Evolutionary conservation across 148 eudicot species (phyloP), one percentile per base, ranked within the genome.

Genomic region (Cornus suecica): DNA sequence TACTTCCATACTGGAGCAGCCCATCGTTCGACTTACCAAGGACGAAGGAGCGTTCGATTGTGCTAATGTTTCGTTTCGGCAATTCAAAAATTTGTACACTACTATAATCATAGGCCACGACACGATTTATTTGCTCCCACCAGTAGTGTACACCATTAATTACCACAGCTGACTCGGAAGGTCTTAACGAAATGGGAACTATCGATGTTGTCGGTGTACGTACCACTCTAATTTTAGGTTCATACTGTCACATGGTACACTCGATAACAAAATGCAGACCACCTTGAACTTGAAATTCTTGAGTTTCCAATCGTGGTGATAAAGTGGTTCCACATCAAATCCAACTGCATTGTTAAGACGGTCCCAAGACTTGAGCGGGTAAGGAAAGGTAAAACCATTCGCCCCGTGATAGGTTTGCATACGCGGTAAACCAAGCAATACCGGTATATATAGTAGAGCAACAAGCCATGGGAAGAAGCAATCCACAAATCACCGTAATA

Each of bases 401-500:
- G n/a, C 67, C 23, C 15, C 29, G 31, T 65, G 67, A 65, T 31
- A 65, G 34, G 67, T 27, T 65, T 65, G 29, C 18, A 10, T 27
- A 65, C 15, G 3, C 67, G 32, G 68, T 65, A 65, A 27, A n/a
- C 20, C 68, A 14, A 27, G 20, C 11, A 27, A 65, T 6, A 3
- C 1, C 28, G 20, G 29, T 28, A n/a, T n/a, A n/a, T 27, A 65
- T 28, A 31, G 68, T 27, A 25, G 68, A 65, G 68, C 68, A 65
- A 27, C 31, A 65, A 65, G 68, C 68, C 37, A 28, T 65, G 27
- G 68, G 68, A 65, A 65, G 68, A 65, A 65, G n/a, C 68, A 28
- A 65, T 65, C 20, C 27, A 65, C 1, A 27, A 14, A 27, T 28
- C 32, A 27, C 34, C 68, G 14, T 65, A 30, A 6, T 6, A 28